Base-by-base conservation (phyloP, 176 grass and related monocot species). In the Musa itinerans region DNA sequence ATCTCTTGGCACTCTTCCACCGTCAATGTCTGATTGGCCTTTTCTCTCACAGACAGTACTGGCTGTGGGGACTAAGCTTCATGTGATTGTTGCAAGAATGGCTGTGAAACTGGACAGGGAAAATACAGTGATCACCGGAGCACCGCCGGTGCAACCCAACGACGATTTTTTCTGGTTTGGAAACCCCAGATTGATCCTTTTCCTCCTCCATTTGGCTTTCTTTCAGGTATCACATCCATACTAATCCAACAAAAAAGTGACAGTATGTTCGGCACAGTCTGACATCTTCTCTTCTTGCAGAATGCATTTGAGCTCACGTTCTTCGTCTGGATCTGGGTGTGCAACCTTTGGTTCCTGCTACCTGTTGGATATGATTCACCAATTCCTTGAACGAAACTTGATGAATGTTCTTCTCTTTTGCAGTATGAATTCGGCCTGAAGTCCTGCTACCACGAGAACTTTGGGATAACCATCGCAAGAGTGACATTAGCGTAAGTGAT, bases 81-180 rank as follows among this genome's bases (percentile, higher is more conserved):
- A 75, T 75, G 54, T 75, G 73, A 75, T 75, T 12, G 25, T 75
- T 20, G 25, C 24, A 10, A 61, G 15, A 61, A 58, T 75, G 73
- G 73, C 73, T 34, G 23, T 75, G 17, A 54, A 75, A 43, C 54
- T 75, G 1, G 54, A 75, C 25, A 59, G 54, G 25, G 23, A 75
- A 49, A 61, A 2, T 24, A n/a, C 2, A 2, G 73, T 75, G 11
- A 75, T 61, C 21, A 56, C 72, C 5, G 73, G 73, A 75, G 27
- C 54, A 11, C 73, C 73, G 58, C 73, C 15, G 2, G 73, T 75
- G 19, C 54, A 75, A 58, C 73, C 73, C 13, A 75, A 58, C n/a
- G 73, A 75, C 34, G 73, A 75, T 20, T 54, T 59, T n/a, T 75
- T 75, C 54, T 75, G 73, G 73, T 75, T 75, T 75, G 54, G 73